Conservation (phyloP, 2,329 filamentous ascomycete species). For the Tolypocladium album region DNA sequence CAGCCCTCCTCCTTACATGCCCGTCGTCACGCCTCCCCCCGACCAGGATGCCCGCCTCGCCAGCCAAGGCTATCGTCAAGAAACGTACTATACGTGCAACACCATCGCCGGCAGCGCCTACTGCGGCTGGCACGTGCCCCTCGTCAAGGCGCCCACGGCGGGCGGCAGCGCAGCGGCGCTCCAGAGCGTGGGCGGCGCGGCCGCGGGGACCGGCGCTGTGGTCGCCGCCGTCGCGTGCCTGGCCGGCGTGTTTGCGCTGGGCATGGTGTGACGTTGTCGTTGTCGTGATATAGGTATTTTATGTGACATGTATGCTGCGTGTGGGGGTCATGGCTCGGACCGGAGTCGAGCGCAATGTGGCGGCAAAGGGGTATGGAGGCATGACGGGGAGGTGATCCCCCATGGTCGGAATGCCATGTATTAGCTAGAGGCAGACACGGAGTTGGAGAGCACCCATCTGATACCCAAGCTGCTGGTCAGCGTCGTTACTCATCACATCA, state of each 20-base stretch:
- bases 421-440: not conserved
- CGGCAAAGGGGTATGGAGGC: not conserved
- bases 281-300: not conserved
- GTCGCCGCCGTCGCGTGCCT: conserved; percentile 9
- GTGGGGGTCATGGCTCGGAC: not conserved
- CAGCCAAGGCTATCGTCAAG: conserved; percentile 19
- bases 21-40: conserved; percentile 20
- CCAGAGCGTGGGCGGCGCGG: conserved; percentile 6
- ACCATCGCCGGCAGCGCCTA: conserved; percentile 18
- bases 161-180: conserved; percentile 11
- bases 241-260: conserved; percentile 14
- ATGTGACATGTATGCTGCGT: not conserved
- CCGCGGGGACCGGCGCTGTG: conserved; percentile 12
- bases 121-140: conserved; percentile 25
- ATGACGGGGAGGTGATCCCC: not conserved
- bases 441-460: not conserved
- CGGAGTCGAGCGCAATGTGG: not conserved
- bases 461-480: conserved; percentile 2
- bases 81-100: conserved; percentile 22
- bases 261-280: conserved; percentile 9
- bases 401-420: not conserved
- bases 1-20: conserved; percentile 14
- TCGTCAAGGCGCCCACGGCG: conserved; percentile 12
- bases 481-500: not conserved
- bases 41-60: conserved; percentile 17